Evolutionary conservation across 2,329 filamentous ascomycete species (phyloP).

Genomic region (Monosporascus sp.): DNA sequence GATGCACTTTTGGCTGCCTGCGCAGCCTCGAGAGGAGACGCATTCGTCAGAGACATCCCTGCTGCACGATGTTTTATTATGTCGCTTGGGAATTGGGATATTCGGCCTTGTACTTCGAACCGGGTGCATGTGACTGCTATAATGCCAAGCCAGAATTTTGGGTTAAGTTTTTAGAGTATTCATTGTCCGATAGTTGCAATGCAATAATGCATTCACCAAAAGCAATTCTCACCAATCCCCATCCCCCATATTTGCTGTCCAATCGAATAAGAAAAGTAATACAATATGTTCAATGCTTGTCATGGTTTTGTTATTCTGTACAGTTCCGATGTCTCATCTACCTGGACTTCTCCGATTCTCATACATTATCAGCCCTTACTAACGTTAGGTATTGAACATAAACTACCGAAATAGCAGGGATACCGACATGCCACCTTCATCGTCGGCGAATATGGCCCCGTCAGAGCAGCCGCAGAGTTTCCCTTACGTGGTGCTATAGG

Average conservation of each 20-base stretch:
- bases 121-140: not conserved
- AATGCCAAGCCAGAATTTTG: not conserved
- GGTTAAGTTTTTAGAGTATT: not conserved
- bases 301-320: not conserved
- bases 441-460: too few relatives aligned
- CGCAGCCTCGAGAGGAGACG: constrained; percentile 72
- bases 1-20: constrained; percentile 75
- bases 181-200: not conserved
- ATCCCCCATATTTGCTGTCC: too few relatives aligned
- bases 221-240: too few relatives aligned
- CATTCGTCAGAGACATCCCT: constrained; percentile 83
- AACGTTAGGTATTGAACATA: too few relatives aligned
- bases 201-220: too few relatives aligned
- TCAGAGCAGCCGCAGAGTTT: too few relatives aligned
- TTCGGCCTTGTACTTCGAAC: not conserved
- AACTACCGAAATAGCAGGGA: too few relatives aligned
- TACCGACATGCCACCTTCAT: too few relatives aligned
- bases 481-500: too few relatives aligned
- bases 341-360: too few relatives aligned
- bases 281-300: not conserved
- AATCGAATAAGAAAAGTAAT: not conserved
- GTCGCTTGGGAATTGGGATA: not conserved
- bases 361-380: too few relatives aligned
- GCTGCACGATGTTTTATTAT: not conserved
- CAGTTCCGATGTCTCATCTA: not conserved